Percentiles rank a stretch among this genome's conserved stretches.
phyloP scores from a whole-genome alignment of 2,329 filamentous ascomycete genomes.

The Diaporthe ilicicola region DNA sequence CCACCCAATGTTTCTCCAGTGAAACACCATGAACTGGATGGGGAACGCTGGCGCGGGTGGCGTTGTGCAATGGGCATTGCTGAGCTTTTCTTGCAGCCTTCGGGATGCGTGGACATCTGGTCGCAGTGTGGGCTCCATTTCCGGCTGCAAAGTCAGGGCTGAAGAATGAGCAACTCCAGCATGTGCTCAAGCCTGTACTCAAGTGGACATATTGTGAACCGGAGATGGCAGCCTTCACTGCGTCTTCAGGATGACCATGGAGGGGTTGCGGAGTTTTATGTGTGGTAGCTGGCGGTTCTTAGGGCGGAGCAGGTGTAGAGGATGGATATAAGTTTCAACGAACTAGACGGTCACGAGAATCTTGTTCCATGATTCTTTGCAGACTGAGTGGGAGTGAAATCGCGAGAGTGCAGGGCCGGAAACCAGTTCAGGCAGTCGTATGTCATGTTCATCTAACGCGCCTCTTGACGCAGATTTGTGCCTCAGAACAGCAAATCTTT shows the following conservation, averaged over 20 bases:
- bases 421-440: not conserved
- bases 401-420: not conserved
- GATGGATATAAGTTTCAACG: not conserved
- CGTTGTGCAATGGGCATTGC: too few species aligned
- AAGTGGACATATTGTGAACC: not conserved
- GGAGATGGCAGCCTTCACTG: conserved; percentile 12
- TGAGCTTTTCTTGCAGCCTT: not conserved
- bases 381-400: not conserved
- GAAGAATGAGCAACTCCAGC: too few species aligned
- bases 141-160: too few species aligned
- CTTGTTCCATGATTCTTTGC: not conserved
- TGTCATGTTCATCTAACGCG: conserved; percentile 7
- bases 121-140: not conserved
- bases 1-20: too few species aligned
- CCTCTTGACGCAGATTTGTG: not conserved
- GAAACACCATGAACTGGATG: too few species aligned
- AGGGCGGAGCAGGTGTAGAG: not conserved
- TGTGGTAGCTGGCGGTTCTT: not conserved
- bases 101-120: not conserved
- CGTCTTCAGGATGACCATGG: not conserved
- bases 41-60: too few species aligned
- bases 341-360: too few species aligned
- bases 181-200: not conserved
- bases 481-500: not conserved
- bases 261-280: not conserved